Evolutionary conservation across 352 stramenopile species (phyloP).

Genomic region (Globisporangium spiculum): DNA sequence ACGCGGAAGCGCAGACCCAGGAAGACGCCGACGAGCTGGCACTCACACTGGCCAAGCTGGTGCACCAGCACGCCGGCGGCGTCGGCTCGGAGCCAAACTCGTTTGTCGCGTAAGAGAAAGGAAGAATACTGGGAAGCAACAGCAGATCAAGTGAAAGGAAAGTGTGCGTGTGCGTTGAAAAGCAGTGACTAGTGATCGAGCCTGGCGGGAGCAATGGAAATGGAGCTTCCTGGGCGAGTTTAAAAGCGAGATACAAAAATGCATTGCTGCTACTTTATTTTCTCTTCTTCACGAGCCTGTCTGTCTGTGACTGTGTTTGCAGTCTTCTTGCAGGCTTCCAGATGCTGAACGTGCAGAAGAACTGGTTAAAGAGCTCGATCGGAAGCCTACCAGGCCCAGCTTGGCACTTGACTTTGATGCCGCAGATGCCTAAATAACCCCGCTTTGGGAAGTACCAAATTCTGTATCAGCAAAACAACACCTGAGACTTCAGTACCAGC

Average conservation of each 20-base stretch:
- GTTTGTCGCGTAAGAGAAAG: slow-evolving; percentile 59
- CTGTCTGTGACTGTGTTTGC: background rate
- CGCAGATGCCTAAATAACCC: too few species aligned
- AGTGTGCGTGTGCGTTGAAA: slow-evolving; percentile 1
- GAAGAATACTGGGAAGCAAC: background rate
- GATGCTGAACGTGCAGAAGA: background rate
- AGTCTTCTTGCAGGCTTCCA: background rate
- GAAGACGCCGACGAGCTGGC: slow-evolving; percentile 89
- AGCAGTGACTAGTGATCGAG: background rate
- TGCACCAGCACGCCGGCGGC: slow-evolving; percentile 74
- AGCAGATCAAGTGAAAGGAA: background rate
- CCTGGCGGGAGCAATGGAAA: background rate
- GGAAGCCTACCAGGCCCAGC: background rate
- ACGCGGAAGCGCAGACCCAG: slow-evolving; percentile 94
- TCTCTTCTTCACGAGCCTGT: background rate
- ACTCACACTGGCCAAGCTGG: slow-evolving; percentile 76
- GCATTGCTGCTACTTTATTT: slow-evolving; percentile 2
- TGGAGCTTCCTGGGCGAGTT: background rate
- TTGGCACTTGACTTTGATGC: background rate
- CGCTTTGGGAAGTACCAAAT: too few species aligned
- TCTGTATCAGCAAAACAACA: too few species aligned
- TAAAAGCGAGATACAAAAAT: slow-evolving; percentile 8
- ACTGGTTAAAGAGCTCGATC: background rate
- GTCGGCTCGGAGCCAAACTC: slow-evolving; percentile 54
- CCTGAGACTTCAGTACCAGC: too few species aligned